These are phyloP conservation scores for Macrotyloma uniflorum DNA, from an alignment of 306 rosid species.

Conservation along the genomic window DNA sequence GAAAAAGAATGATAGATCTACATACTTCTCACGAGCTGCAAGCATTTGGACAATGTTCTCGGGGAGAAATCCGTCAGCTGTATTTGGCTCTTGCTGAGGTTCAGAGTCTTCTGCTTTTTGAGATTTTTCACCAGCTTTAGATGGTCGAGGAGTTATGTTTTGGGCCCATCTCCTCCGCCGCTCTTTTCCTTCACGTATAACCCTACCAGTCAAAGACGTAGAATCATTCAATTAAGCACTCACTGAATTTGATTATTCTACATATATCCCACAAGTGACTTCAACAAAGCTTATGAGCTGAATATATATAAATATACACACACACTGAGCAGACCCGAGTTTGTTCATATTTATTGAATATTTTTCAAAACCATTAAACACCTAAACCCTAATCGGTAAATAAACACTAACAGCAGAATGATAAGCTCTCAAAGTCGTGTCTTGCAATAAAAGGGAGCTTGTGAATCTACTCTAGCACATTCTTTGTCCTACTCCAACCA, in stretches of 20 bases:
- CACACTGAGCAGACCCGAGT: neutral
- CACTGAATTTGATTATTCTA: neutral
- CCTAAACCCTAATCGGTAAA: neutral
- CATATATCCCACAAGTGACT: slow-evolving; percentile 1
- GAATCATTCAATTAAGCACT: slow-evolving; percentile 3
- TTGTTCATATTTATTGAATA: neutral
- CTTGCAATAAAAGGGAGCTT: slow-evolving; percentile 13
- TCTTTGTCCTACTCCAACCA: neutral
- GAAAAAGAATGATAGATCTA: slow-evolving; percentile 21
- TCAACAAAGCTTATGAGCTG: slow-evolving; percentile 4
- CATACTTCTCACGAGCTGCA: slow-evolving; percentile 85
- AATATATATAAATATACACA: neutral
- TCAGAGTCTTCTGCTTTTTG: slow-evolving; percentile 44
- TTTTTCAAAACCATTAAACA: neutral
- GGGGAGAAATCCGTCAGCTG: slow-evolving; percentile 71
- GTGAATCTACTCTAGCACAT: neutral
- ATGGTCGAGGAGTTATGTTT: slow-evolving; percentile 60
- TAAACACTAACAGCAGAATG: neutral
- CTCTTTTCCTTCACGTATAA: slow-evolving; percentile 71
- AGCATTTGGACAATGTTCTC: slow-evolving; percentile 72
- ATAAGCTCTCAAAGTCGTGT: neutral
- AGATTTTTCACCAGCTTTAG: slow-evolving; percentile 43
- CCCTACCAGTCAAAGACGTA: slow-evolving; percentile 46
- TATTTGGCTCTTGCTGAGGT: slow-evolving; percentile 40
- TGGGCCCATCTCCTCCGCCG: slow-evolving; percentile 78